Evolutionary conservation across 2,329 filamentous ascomycete species (phyloP), one percentile per base, ranked within the genome.

Genomic region (Colletotrichum spaethianum): DNA sequence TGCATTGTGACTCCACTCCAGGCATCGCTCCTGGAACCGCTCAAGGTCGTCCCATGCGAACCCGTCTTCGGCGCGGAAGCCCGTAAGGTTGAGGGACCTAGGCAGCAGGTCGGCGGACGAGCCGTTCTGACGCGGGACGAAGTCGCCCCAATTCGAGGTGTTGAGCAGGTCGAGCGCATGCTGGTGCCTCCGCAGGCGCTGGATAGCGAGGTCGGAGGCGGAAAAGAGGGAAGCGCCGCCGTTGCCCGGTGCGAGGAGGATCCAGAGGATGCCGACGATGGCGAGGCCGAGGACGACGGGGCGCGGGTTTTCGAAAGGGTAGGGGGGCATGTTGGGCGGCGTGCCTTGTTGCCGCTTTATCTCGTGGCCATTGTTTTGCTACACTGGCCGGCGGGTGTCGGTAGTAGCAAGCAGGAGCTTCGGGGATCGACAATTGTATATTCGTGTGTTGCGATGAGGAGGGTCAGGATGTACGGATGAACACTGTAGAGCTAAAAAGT

Each of bases 1-100:
- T 6, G 87, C 88, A 76, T 88, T 86, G 63, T 83, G 85, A 74
- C 87, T 91, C 79, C 88, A 92, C 75, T 91, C 86, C 67, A 89
- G 85, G 66, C 91, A 93, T 74, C 89, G 88, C 72, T 91, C 83
- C 78, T 90, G 91, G 70, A 95, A 94, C 1, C 85, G 82, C 0
- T 85, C 85, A 28, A 98, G 84, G 69, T 94, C 87, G 42, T 92
- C 88, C 95, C 95, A 98, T 1, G 90, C 92, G 80, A 93, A 94
- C 5, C 89, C 90, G 82, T 97, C 93, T 26, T 91, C 88, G 57
- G 90, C 84, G 60, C 93, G 89, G 73, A 97, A 91, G 1, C 96
- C 96, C 2, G 93, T 93, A 63, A 98, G 84, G 76, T 94, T 94
- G 71, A 95, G 82, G 73, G 87, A 91, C 31, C 82, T 83, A 26